Base-by-base conservation (phyloP, 1,284 basidiomycete genomes). In the Cerrena zonata region DNA sequence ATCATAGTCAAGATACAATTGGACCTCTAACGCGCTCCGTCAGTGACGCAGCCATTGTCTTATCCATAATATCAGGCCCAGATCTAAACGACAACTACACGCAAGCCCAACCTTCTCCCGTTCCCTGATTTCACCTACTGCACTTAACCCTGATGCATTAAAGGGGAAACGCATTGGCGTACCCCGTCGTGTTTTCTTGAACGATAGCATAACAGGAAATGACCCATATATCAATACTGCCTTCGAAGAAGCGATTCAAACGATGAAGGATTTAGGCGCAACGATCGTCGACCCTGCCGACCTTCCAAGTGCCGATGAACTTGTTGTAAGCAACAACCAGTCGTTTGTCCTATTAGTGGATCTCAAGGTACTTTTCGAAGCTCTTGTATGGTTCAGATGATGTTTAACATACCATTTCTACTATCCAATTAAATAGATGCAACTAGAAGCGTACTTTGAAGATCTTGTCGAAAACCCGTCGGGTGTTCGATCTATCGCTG, bases 41-140 rank as follows among this genome's bases (percentile, higher is more conserved):
- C 25, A 65, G 77, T 0, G 83, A 86, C 51, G 81, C 78, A 0
- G 82, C 82, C 0, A 69, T 75, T 30, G 74, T 85, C 2, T 71
- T 85, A 18, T 75, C 74, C 7, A 59, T 78, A 30, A 84, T 86
- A 46, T 80, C 82, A 1, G 82, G 83, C 0, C 70, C 66, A 18
- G 83, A 80, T 53, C 69, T 72, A 2, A 75, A 77, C 38, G 84
- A 86, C 63, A 79, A 79, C 55, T 80, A 73, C 55, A 85, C 82
- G 1, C 66, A 82, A 5, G 72, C 75, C 0, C 80, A 84, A 56
- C 83, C 82, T 3, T 37, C 52, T 0, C 56, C 61, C 1, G 72
- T 84, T 5, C 30, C 82, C 80, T 0, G 75, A 84, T 58, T 84
- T 73, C 56, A 75, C 73, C 7, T 0, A 66, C 72, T 54, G 79